These are phyloP conservation scores for Cyclanthera cordifolia DNA, from an alignment of 306 rosid species.

Conservation along the genomic window DNA sequence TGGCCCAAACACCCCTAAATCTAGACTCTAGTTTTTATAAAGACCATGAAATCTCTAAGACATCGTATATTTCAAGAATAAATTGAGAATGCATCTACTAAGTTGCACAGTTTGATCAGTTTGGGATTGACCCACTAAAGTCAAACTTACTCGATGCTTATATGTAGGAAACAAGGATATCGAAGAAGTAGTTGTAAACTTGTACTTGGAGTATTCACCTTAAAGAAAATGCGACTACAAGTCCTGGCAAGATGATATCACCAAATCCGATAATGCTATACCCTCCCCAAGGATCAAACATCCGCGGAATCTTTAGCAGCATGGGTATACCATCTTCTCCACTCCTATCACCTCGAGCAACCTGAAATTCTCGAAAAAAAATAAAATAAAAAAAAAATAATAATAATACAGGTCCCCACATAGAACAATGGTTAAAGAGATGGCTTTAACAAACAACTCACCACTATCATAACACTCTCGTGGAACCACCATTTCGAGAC, in stretches of 20 bases:
- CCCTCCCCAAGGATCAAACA: conserved; percentile 99
- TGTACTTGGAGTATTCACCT: conserved; percentile 40
- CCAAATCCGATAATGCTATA: conserved; percentile 96
- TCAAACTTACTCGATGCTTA: neutral
- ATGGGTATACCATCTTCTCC: conserved; percentile 99
- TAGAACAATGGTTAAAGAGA: neutral
- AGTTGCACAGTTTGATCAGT: neutral
- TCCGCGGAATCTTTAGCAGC: conserved; percentile 91
- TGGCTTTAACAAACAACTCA: conserved; percentile 25
- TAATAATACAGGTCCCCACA: neutral
- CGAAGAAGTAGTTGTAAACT: neutral
- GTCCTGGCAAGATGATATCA: conserved; percentile 92
- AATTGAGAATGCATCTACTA: neutral
- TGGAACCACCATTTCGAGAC: conserved; percentile 94
- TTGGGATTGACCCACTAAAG: neutral
- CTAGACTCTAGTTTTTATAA: neutral
- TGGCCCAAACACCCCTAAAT: neutral
- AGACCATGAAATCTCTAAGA: neutral
- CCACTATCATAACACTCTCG: conserved; percentile 99
- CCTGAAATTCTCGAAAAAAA: conserved; percentile 32
- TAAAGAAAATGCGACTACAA: conserved; percentile 82
- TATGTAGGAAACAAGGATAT: neutral
- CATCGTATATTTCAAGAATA: neutral
- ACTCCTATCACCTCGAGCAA: conserved; percentile 94
- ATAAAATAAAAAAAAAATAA: conserved; percentile 3